These are phyloP conservation scores for Ensete glaucum DNA, from an alignment of 176 grass and related monocot species.

Conservation along the genomic window DNA sequence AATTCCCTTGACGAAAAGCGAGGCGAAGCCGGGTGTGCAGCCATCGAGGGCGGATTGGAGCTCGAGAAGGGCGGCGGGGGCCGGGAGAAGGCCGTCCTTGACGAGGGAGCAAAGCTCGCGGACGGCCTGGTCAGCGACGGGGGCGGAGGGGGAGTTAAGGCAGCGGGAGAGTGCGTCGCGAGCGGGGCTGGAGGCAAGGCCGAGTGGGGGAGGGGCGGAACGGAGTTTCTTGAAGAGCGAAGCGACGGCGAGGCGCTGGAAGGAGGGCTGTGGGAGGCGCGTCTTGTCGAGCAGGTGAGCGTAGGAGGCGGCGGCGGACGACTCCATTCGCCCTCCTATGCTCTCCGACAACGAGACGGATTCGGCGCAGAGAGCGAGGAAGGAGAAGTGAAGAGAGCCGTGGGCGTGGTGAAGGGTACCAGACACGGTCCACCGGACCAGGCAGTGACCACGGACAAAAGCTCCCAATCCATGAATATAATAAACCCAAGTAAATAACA, in stretches of 20 bases:
- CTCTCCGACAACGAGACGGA: constrained; percentile 2
- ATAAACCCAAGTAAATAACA: too few species aligned
- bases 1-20: constrained; percentile 22
- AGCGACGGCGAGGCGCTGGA: constrained; percentile 19
- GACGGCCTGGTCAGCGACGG: constrained; percentile 36
- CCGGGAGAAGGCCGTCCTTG: constrained; percentile 27
- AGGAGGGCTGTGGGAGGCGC: constrained; percentile 13
- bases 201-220: constrained; percentile 34
- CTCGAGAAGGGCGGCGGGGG: constrained; percentile 30
- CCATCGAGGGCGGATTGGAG: constrained; percentile 24
- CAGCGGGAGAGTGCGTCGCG: constrained; percentile 30
- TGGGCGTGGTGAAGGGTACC: too few species aligned
- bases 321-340: constrained; percentile 22
- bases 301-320: constrained; percentile 30
- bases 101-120: constrained; percentile 30
- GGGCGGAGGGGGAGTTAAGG: constrained; percentile 17
- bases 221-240: constrained; percentile 27
- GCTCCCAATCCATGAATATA: too few species aligned
- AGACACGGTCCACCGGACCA: too few species aligned
- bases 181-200: constrained; percentile 15
- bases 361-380: too few species aligned
- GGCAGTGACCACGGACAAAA: too few species aligned
- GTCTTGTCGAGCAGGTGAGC: constrained; percentile 24
- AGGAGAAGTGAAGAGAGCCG: too few species aligned
- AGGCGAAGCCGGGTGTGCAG: constrained; percentile 5